A percentile compares a stretch with the other conserved stretches of the same genome.
phyloP scores from a whole-genome alignment of 2,329 filamentous ascomycete species.

The Dothideomycetes sp. region DNA sequence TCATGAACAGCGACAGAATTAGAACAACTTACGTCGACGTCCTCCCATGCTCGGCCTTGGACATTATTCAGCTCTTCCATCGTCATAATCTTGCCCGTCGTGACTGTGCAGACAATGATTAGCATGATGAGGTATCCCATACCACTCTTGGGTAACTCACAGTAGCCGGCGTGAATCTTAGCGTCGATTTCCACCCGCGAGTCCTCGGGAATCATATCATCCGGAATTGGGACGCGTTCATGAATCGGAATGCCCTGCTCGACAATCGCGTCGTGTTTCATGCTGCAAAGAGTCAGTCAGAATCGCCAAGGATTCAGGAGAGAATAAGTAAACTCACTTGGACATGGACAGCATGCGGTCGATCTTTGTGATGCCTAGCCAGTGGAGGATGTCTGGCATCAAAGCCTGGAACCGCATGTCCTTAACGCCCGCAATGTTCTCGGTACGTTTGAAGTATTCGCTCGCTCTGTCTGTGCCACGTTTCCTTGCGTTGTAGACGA shows the following conservation, averaged over 20 bases:
- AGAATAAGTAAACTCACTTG: slow-evolving; percentile 55
- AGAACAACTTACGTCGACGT: slow-evolving; percentile 33
- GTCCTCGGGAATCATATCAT: slow-evolving; percentile 87
- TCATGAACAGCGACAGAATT: neutral
- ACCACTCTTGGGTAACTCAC: too few relatives aligned
- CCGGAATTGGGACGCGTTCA: slow-evolving; percentile 83
- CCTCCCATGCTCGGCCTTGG: slow-evolving; percentile 85
- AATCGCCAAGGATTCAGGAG: neutral
- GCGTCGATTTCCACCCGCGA: slow-evolving; percentile 97
- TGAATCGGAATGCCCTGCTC: slow-evolving; percentile 77
- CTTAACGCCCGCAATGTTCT: slow-evolving; percentile 95
- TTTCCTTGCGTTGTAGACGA: slow-evolving; percentile 76
- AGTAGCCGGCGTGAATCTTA: slow-evolving; percentile 84
- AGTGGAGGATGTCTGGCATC: slow-evolving; percentile 88
- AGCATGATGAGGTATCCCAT: too few relatives aligned
- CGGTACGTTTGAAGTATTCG: slow-evolving; percentile 94
- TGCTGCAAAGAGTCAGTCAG: slow-evolving; percentile 38
- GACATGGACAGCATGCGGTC: slow-evolving; percentile 98
- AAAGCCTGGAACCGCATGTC: slow-evolving; percentile 95
- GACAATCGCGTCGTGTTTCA: slow-evolving; percentile 86
- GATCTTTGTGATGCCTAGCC: slow-evolving; percentile 97
- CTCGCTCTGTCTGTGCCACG: slow-evolving; percentile 67
- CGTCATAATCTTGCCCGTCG: slow-evolving; percentile 80
- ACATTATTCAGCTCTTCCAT: slow-evolving; percentile 76
- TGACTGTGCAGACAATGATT: slow-evolving; percentile 38